These are phyloP conservation scores for Castanea mollissima DNA, from an alignment of 306 rosid genomes.

Conservation along the genomic window DNA sequence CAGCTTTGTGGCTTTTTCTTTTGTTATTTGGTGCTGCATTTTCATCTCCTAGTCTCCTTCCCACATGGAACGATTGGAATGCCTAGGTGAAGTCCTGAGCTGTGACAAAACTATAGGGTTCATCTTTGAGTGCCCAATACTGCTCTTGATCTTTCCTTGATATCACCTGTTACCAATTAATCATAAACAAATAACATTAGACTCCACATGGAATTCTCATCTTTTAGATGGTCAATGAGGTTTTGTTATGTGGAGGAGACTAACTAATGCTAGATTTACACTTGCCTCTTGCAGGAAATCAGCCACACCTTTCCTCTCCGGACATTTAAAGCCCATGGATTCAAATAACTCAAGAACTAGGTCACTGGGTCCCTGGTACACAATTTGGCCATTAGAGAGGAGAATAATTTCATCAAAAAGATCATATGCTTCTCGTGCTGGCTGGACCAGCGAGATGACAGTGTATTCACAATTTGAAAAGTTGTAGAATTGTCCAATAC, in stretches of 20 bases:
- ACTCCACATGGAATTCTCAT: background rate
- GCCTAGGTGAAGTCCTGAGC: slow-evolving; percentile 35
- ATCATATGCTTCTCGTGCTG: slow-evolving; percentile 55
- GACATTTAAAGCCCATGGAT: slow-evolving; percentile 49
- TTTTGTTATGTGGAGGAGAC: background rate
- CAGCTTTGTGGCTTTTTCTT: slow-evolving; percentile 35
- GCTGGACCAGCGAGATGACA: slow-evolving; percentile 51
- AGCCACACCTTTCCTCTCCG: slow-evolving; percentile 53
- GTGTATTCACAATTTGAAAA: slow-evolving; percentile 44
- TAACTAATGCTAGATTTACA: background rate
- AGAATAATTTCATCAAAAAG: slow-evolving; percentile 54
- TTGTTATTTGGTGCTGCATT: slow-evolving; percentile 37
- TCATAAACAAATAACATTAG: background rate
- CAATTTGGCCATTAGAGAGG: slow-evolving; percentile 47
- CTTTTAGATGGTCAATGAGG: too few species aligned
- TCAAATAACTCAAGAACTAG: slow-evolving; percentile 44
- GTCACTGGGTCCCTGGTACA: slow-evolving; percentile 55
- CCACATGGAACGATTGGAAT: slow-evolving; percentile 35
- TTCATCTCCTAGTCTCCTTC: slow-evolving; percentile 34
- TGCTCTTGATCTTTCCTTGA: slow-evolving; percentile 48
- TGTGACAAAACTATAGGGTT: slow-evolving; percentile 28
- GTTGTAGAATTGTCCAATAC: slow-evolving; percentile 61
- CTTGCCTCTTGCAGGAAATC: slow-evolving; percentile 59
- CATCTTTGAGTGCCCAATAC: slow-evolving; percentile 34
- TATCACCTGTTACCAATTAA: slow-evolving; percentile 20